phyloP scores from a whole-genome alignment of 805 yeast genomes.

The Priceomyces fermenticarens region DNA sequence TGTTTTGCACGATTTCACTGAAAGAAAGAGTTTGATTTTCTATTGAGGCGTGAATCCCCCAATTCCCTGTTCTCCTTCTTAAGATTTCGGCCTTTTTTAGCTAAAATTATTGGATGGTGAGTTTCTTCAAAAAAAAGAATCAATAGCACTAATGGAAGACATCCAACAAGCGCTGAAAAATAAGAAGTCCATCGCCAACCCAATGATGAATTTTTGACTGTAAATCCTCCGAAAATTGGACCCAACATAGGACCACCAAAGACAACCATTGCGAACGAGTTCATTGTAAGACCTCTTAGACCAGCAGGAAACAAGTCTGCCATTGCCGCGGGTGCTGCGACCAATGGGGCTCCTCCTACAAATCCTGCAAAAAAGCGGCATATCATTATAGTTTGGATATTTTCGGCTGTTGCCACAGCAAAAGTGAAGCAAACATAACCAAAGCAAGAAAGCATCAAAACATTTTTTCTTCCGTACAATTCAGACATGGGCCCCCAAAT shows the following conservation, averaged over 20 bases:
- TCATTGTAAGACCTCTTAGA: slow-evolving; percentile 70
- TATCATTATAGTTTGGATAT: slow-evolving; percentile 69
- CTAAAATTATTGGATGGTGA: slow-evolving; percentile 26
- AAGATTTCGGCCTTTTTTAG: slow-evolving; percentile 20
- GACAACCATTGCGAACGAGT: slow-evolving; percentile 63
- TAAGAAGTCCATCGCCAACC: slow-evolving; percentile 56
- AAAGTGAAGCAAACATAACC: slow-evolving; percentile 38
- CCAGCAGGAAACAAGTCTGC: slow-evolving; percentile 69
- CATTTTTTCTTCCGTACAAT: slow-evolving; percentile 65
- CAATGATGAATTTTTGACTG: slow-evolving; percentile 16
- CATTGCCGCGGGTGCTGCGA: slow-evolving; percentile 76
- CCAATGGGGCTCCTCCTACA: slow-evolving; percentile 77
- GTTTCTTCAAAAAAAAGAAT: slow-evolving; percentile 29
- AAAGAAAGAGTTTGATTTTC: slow-evolving; percentile 14
- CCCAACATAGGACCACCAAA: slow-evolving; percentile 72
- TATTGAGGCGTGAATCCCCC: slow-evolving; percentile 25
- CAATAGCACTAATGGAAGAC: slow-evolving; percentile 23
- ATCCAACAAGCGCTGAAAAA: slow-evolving; percentile 37
- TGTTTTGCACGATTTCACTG: slow-evolving; percentile 20
- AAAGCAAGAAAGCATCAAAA: slow-evolving; percentile 48
- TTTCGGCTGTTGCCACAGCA: slow-evolving; percentile 70
- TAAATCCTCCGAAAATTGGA: slow-evolving; percentile 50
- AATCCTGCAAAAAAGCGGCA: slow-evolving; percentile 76
- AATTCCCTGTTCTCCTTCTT: slow-evolving; percentile 25
- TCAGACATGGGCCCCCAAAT: slow-evolving; percentile 87